Evolutionary conservation across 1,139 yeast species (phyloP).

Genomic region (Candida buenavistaensis): DNA sequence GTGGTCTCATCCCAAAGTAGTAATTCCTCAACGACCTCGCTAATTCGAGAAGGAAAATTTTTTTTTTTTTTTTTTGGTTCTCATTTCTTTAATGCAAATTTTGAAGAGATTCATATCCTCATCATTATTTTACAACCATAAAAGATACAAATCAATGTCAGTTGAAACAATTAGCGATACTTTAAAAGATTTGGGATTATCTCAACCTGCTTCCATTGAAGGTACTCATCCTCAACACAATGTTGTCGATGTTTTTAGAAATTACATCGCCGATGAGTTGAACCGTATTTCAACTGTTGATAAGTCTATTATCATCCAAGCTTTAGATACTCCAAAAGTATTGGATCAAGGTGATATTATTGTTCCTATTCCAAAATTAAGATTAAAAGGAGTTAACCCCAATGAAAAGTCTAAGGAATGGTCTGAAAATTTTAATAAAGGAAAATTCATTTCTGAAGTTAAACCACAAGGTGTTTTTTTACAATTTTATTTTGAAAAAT

Average conservation of each 20-base stretch:
- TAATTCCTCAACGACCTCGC: too few species aligned
- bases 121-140: conserved; percentile 5
- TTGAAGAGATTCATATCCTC: conserved; percentile 8
- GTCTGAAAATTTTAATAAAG: conserved; percentile 68
- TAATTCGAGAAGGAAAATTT: too few species aligned
- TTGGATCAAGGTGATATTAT: conserved; percentile 91
- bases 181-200: conserved; percentile 38
- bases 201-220: conserved; percentile 25
- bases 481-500: conserved; percentile 80
- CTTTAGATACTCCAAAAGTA: conserved; percentile 85
- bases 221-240: conserved; percentile 69
- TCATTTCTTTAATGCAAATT: conserved; percentile 11
- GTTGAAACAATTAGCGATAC: conserved; percentile 31
- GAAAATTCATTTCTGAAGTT: conserved; percentile 67
- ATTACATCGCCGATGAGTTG: conserved; percentile 81
- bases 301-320: conserved; percentile 68
- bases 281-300: conserved; percentile 73
- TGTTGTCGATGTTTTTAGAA: conserved; percentile 81
- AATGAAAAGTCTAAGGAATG: conserved; percentile 83
- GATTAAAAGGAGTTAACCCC: conserved; percentile 84
- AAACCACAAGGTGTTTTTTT: conserved; percentile 88
- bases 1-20: too few species aligned
- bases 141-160: conserved; percentile 10
- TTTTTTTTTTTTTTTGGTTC: conserved; percentile 1
- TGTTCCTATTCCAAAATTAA: conserved; percentile 89